A percentile compares a stretch with the other conserved stretches of the same genome.
phyloP scores from a whole-genome alignment of 192 early-diverging fungal species.

The Coemansia sp. region DNA sequence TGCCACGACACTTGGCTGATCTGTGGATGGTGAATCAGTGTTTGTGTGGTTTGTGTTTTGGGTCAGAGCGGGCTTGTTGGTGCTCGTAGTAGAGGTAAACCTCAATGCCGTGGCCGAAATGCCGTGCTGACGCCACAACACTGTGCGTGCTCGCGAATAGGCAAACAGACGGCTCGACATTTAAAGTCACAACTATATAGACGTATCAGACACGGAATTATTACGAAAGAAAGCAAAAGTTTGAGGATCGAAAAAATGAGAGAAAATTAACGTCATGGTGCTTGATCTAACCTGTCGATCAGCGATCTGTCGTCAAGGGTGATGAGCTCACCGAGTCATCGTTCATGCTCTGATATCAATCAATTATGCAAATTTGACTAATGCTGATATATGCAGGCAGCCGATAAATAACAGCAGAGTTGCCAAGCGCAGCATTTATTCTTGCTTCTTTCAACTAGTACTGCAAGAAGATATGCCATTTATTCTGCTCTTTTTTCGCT shows the following conservation, averaged over 20 bases:
- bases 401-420: background rate
- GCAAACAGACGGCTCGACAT: background rate
- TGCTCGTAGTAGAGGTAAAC: background rate
- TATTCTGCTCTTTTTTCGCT: slow-evolving; percentile 10
- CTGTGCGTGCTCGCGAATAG: background rate
- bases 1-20: slow-evolving; percentile 19
- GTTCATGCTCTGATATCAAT: background rate
- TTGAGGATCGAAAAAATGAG: background rate
- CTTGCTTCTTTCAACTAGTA: background rate
- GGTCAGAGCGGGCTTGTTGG: background rate
- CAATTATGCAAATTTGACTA: background rate
- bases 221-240: no score
- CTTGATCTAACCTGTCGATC: background rate
- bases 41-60: background rate
- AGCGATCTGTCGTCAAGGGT: background rate
- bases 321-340: background rate
- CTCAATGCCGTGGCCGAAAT: background rate
- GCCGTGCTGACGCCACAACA: background rate
- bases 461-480: background rate
- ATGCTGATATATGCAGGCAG: background rate
- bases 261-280: background rate
- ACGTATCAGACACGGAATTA: background rate
- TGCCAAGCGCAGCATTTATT: no score
- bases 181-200: background rate
- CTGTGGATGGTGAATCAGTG: background rate